These are phyloP conservation scores for Schrenkiella parvula DNA, from an alignment of 345 rosid species.

Conservation along the genomic window DNA sequence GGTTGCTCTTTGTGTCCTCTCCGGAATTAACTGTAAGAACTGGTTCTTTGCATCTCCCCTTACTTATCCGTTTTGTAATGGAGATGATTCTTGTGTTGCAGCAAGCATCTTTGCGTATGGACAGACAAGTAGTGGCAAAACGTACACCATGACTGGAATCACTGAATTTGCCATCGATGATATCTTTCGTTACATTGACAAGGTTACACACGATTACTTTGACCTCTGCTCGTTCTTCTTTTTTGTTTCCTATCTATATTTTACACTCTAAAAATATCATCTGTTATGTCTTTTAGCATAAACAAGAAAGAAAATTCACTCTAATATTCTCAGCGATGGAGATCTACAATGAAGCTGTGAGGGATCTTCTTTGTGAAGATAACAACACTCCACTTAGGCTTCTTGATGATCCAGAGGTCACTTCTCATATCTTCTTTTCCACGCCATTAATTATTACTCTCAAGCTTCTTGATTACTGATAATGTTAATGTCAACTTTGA, in stretches of 20 bases:
- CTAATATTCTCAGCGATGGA: slow-evolving; percentile 86
- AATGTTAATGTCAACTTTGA: not conserved
- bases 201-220: slow-evolving; percentile 37
- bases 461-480: not conserved
- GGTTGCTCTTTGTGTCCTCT: slow-evolving; percentile 51
- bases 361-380: slow-evolving; percentile 76
- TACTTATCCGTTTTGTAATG: not conserved
- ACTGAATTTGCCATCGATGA: slow-evolving; percentile 54
- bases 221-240: not conserved
- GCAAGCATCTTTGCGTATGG: slow-evolving; percentile 79
- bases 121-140: slow-evolving; percentile 84
- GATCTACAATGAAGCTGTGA: slow-evolving; percentile 86
- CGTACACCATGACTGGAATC: slow-evolving; percentile 72
- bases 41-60: not conserved
- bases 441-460: not conserved
- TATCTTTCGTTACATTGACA: slow-evolving; percentile 48
- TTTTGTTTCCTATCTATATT: not conserved
- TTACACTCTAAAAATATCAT: not conserved
- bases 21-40: slow-evolving; percentile 65
- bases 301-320: slow-evolving; percentile 55
- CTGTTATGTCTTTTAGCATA: slow-evolving; percentile 43
- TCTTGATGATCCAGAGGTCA: slow-evolving; percentile 92
- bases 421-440: not conserved
- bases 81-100: slow-evolving; percentile 15
- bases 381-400: slow-evolving; percentile 55